Evolutionary conservation across 2,329 filamentous ascomycete species (phyloP), one percentile per base, ranked within the genome.

Genomic region (Penicillium sp.): DNA sequence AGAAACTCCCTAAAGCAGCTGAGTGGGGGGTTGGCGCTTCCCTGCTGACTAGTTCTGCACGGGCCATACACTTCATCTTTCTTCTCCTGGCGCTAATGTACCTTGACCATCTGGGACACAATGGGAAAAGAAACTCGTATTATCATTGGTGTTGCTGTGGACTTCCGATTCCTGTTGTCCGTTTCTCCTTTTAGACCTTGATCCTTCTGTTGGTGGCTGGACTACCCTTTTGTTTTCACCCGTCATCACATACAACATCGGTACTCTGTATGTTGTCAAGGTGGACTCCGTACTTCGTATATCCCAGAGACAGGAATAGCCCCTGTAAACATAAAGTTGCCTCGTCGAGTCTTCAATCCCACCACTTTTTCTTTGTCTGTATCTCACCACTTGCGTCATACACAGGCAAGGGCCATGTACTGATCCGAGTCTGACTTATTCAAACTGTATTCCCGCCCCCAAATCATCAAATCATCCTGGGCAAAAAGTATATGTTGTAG

Each of bases 51-150:
- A 55, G 38, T 46, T 29, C 43, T 49, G 55, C 55, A 57, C 50
- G 31, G 55, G 25, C 55, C 55, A 50, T 54, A 48, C 34, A 55
- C 53, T 51, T 56, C 53, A 53, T 41, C 54, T 46, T 50, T 25
- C 47, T 52, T 56, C 55, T 57, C 55, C 50, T 57, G 55, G 55
- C 50, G 55, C 50, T 57, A 57, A 54, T 53, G 55, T 57, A 43
- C 39, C 21, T 44, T 34, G 50, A 49, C 50, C 19, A 49, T 54
- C 50, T 49, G 33, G 55, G 55, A 53, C 34, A 31, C 10, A 34
- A 44, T 25, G n/a, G 15, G 21, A 23, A 13, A 1, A 16, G 0
- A 3, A 16, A 1, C 49, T 51, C 38, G 29, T 51, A 15, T 44
- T 33, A 15, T 39, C 21, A 49, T 49, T 49, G 44, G 43, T 5